These are phyloP conservation scores for Ceratobasidium sp. DNA, from an alignment of 1,284 basidiomycete species.

Conservation along the genomic window DNA sequence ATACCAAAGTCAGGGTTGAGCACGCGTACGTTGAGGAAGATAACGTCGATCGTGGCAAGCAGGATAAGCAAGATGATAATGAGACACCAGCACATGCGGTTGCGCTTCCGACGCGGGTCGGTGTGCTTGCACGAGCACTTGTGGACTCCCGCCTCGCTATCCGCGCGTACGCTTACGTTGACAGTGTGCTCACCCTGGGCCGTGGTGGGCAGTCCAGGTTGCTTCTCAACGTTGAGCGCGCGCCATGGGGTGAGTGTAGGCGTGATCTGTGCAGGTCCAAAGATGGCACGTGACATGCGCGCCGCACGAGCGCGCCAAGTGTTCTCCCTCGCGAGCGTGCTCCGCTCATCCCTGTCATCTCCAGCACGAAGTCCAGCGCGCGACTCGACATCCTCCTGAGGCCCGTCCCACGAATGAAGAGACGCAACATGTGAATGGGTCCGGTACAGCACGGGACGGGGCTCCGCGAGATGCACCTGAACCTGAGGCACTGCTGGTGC, in stretches of 20 bases:
- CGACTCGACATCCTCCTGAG: slow-evolving; percentile 31
- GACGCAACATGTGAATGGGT: slow-evolving; percentile 32
- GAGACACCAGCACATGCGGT: slow-evolving; percentile 49
- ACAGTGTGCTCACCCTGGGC: slow-evolving; percentile 11
- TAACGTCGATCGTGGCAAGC: slow-evolving; percentile 58
- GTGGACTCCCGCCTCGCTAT: slow-evolving; percentile 50
- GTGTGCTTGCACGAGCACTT: slow-evolving; percentile 52
- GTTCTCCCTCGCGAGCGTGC: neutral
- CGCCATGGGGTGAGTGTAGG: slow-evolving; percentile 17
- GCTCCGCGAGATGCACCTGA: slow-evolving; percentile 32
- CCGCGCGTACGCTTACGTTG: slow-evolving; percentile 12
- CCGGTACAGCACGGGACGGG: slow-evolving; percentile 26
- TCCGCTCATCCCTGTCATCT: slow-evolving; percentile 20
- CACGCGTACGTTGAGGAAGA: slow-evolving; percentile 58
- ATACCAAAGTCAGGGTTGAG: slow-evolving; percentile 40
- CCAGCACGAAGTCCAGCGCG: slow-evolving; percentile 14
- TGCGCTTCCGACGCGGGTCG: slow-evolving; percentile 53
- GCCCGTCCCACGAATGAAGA: slow-evolving; percentile 26
- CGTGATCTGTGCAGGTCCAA: neutral
- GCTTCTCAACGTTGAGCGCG: slow-evolving; percentile 37
- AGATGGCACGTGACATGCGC: slow-evolving; percentile 34
- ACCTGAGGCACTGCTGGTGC: slow-evolving; percentile 38
- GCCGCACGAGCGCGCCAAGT: slow-evolving; percentile 29
- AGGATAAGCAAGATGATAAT: slow-evolving; percentile 57
- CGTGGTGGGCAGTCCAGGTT: neutral